phyloP scores from a whole-genome alignment of 441 rosid species.

The Adansonia gregorii region DNA sequence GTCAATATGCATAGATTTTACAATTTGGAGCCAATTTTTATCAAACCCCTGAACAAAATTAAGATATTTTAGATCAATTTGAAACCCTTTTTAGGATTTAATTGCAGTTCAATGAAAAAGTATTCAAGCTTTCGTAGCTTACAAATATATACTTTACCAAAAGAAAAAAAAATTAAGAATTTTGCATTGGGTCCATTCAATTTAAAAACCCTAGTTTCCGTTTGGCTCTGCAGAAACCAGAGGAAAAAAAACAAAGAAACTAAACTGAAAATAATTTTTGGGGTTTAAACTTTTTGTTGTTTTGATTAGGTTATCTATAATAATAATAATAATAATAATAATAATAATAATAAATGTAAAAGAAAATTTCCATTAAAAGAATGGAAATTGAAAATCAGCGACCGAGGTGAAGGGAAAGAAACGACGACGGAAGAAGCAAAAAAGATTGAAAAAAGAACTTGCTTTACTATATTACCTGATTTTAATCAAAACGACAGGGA shows the following conservation, averaged over 20 bases:
- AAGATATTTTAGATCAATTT: neutral
- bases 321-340: neutral
- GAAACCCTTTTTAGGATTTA: neutral
- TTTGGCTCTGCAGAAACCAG: constrained; percentile 3
- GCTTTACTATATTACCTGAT: constrained; percentile 14
- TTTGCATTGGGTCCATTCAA: neutral
- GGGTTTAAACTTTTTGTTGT: neutral
- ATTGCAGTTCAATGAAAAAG: neutral
- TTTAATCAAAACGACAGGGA: constrained; percentile 26
- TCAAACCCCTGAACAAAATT: constrained; percentile 4
- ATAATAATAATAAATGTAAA: neutral
- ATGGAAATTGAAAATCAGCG: constrained; percentile 23
- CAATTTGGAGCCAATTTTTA: neutral
- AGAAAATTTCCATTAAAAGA: neutral
- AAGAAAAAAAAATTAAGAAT: neutral
- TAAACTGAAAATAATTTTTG: constrained; percentile 15
- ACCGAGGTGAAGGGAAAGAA: constrained; percentile 21
- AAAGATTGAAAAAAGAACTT: constrained; percentile 14
- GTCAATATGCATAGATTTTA: constrained; percentile 1
- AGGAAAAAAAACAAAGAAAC: constrained; percentile 23
- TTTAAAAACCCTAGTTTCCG: neutral
- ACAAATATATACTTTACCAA: neutral
- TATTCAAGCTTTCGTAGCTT: neutral
- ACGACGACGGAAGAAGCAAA: constrained; percentile 52
- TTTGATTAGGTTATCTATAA: neutral